A percentile compares a stretch with the other conserved stretches of the same genome.
Evolutionary conservation across 140 eudicot genomes (phyloP).

Genomic region (Stevia rebaudiana): DNA sequence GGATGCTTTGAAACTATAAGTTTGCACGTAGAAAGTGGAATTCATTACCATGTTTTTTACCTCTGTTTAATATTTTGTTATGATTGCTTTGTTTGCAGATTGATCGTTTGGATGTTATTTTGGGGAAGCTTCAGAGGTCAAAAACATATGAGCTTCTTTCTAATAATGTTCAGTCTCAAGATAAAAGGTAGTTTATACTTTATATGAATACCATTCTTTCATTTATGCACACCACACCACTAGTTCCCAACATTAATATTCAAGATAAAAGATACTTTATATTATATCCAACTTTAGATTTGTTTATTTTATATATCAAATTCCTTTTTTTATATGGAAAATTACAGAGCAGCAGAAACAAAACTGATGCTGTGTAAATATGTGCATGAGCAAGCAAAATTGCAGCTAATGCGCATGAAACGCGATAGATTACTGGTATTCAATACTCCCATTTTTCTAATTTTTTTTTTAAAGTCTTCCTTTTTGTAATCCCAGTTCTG

Average conservation of each 20-base stretch:
- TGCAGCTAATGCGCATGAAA: constrained; percentile 55
- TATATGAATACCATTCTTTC: constrained; percentile 8
- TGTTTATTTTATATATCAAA: background rate
- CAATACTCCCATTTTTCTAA: constrained; percentile 16
- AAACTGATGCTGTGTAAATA: constrained; percentile 40
- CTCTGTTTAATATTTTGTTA: constrained; percentile 1
- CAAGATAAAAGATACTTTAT: constrained; percentile 44
- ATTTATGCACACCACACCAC: constrained; percentile 45
- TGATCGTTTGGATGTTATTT: constrained; percentile 42
- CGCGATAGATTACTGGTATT: constrained; percentile 53
- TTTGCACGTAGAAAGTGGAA: background rate
- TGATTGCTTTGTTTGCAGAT: constrained; percentile 37
- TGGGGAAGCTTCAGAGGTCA: constrained; percentile 47
- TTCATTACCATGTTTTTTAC: constrained; percentile 1
- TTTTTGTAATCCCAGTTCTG: constrained; percentile 4
- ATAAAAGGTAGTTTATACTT: constrained; percentile 23
- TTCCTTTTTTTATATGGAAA: constrained; percentile 14
- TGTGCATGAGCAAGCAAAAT: constrained; percentile 52
- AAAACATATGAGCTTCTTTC: constrained; percentile 42
- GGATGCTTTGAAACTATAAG: background rate
- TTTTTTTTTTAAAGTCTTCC: background rate
- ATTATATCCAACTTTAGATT: background rate
- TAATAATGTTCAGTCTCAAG: constrained; percentile 49
- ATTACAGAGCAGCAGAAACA: constrained; percentile 29
- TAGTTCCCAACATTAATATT: constrained; percentile 16